Conservation (phyloP, 2,329 filamentous ascomycete species). For the Aspergillus costaricaensis region DNA sequence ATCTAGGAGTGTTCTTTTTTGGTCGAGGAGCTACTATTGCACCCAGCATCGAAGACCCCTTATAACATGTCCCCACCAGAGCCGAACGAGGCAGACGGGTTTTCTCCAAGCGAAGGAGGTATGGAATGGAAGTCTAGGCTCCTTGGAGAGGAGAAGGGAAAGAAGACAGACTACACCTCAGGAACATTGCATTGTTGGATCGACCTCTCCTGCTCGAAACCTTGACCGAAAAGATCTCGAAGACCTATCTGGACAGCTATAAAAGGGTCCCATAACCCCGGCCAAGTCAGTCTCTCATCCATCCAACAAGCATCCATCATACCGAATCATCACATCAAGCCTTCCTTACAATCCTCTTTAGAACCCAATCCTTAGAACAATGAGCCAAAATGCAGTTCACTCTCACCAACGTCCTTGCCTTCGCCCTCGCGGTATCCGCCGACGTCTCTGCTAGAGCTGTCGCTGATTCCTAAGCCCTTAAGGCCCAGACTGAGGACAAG, state of each 20-base stretch:
- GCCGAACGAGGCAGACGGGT: not conserved
- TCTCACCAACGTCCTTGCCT: not conserved
- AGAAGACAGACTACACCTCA: not conserved
- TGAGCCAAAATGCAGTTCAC: conserved; percentile 11
- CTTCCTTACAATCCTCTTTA: not conserved
- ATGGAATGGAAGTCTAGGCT: not conserved
- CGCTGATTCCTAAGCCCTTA: not conserved
- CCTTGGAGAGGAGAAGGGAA: not conserved
- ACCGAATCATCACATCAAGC: not conserved
- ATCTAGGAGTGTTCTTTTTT: not conserved
- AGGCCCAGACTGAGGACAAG: not conserved
- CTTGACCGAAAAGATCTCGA: too few relatives aligned
- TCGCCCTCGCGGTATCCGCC: not conserved
- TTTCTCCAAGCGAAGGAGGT: too few relatives aligned
- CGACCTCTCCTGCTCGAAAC: too few relatives aligned
- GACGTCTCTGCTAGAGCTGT: not conserved
- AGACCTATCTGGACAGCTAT: too few relatives aligned
- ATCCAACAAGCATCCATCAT: not conserved
- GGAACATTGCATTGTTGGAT: conserved; percentile 1
- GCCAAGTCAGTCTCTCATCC: not conserved
- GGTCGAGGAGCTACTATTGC: not conserved
- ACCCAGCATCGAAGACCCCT: not conserved
- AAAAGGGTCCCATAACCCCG: not conserved
- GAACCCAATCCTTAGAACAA: too few relatives aligned
- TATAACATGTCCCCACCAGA: not conserved